Evolutionary conservation across 2,329 filamentous ascomycete species (phyloP).

Genomic region (Pseudogymnoascus sp.): DNA sequence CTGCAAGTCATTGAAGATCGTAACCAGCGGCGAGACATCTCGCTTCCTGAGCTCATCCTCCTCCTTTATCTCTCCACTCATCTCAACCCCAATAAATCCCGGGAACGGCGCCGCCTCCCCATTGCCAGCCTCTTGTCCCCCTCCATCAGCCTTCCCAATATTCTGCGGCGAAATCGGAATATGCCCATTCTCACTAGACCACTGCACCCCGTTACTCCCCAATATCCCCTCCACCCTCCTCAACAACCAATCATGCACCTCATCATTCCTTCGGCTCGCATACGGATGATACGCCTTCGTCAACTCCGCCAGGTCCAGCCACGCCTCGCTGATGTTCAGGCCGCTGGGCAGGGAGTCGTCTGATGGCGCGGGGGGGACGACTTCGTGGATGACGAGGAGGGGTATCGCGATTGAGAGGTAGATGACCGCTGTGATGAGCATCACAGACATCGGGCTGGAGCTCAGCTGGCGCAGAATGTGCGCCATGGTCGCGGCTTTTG

Average conservation of each 20-base stretch:
- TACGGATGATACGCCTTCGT: conserved; percentile 78
- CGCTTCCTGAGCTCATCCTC: conserved; percentile 3
- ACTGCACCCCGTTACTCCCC: conserved; percentile 50
- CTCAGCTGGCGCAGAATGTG: conserved; percentile 33
- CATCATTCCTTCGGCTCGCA: conserved; percentile 78
- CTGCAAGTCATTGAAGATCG: conserved; percentile 70
- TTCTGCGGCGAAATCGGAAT: neutral
- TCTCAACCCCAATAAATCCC: neutral
- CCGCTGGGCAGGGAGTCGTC: conserved; percentile 51
- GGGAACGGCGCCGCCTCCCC: neutral
- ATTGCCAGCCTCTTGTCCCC: neutral
- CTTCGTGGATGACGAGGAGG: conserved; percentile 67
- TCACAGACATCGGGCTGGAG: conserved; percentile 77
- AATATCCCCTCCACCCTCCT: conserved; percentile 65
- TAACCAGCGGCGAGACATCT: conserved; percentile 38
- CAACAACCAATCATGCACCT: conserved; percentile 71
- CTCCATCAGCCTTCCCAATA: neutral
- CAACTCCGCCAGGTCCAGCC: conserved; percentile 72
- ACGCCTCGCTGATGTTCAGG: conserved; percentile 78
- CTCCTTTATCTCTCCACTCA: neutral
- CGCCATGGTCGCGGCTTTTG: conserved; percentile 1
- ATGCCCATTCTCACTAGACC: conserved; percentile 35
- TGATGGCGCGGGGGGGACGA: conserved; percentile 60
- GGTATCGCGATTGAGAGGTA: conserved; percentile 74
- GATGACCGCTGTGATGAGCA: conserved; percentile 66